Base-by-base conservation (phyloP, 352 stramenopile genomes). In the Phytophthora sansomeana region DNA sequence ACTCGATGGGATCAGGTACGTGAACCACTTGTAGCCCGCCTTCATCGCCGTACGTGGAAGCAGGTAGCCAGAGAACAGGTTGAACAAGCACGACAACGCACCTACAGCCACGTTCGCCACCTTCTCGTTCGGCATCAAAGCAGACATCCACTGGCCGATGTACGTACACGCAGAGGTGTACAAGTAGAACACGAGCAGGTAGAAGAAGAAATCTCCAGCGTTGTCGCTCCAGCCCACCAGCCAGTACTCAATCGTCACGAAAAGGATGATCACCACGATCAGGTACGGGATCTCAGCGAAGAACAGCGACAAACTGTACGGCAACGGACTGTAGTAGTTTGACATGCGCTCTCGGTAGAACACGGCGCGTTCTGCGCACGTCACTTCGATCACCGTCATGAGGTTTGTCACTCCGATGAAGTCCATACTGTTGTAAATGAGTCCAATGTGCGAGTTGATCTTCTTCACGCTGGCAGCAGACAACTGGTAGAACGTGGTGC, bases 401-500 rank as follows among this genome's bases (percentile, higher is more conserved):
- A 89, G 52, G 35, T 84, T 79, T 42, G 75, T 80, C n/a, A 84
- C 74, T 43, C 80, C 80, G 39, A 90, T 89, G 64, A 89, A 87
- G 29, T 88, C 81, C 75, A 87, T 81, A 19, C 62, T 85, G 70
- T 87, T 90, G 73, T 87, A 88, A 38, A 89, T 88, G 14, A 89
- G 63, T 24, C 75, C 78, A 21, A 90, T 62, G 66, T 86, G 77
- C 62, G 79, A 89, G 58, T 85, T 90, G 52, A 87, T 78, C 11
- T 65, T 58, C 33, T 73, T 74, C 13, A 67, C 43, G 4, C 54
- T 78, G n/a, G 48, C 57, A 9, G 67, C 28, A 3, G 57, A 60
- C 9, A 87, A 42, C 50, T 87, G 57, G 57, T 80, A 89, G 56
- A 89, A 89, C 13, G 74, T 85, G n/a, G 71, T 83, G 30, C 79